Evolutionary conservation across 75 land plant genomes (phyloP), one percentile per base, ranked within the genome.

Genomic region (Larix kaempferi): DNA sequence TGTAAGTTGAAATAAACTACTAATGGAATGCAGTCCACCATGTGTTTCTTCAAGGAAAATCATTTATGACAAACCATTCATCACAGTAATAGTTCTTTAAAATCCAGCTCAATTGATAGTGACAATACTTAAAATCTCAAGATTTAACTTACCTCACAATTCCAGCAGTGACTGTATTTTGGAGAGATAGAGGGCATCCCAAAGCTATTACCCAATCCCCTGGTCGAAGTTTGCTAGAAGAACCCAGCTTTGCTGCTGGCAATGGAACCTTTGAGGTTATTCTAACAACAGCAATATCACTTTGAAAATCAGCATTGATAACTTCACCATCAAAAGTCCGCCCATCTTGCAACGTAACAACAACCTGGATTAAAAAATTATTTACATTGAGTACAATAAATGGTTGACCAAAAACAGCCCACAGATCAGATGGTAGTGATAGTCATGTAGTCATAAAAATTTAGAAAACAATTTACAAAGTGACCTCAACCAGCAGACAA

Each of bases 341-440:
- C 33, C 99, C 99, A 96, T 96, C 99, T 87, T 96, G 99, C 74
- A 96, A 78, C 66, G 95, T 94, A 57, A 96, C 99, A 76, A 77
- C 84, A 76, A 96, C 89, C 99, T 96, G 82, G 33, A 44, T 41
- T 41, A n/a, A 6, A 19, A 62, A 62, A 62, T 62, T 69, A 69
- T 11, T 41, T 22, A 69, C 8, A 10, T 29, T 25, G 39, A 44
- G 63, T 27, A 80, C 8, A 12, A 74, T 7, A 74, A 74, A 52
- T 56, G 19, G 67, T 10, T 56, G 58, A 26, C 64, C 12, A 56
- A 74, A 74, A 29, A 74, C 0, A 10, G 33, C 22, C 17, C 22
- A 10, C 10, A 0, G 21, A 21, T 69, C 21, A 41, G 25, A 69
- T 69, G 41, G 10, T 29, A 41, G 22, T 10, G 12, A 49, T 10